These are phyloP conservation scores for Cystobasidium onofrii DNA, from an alignment of 768 basidiomycete genomes.

Conservation along the genomic window DNA sequence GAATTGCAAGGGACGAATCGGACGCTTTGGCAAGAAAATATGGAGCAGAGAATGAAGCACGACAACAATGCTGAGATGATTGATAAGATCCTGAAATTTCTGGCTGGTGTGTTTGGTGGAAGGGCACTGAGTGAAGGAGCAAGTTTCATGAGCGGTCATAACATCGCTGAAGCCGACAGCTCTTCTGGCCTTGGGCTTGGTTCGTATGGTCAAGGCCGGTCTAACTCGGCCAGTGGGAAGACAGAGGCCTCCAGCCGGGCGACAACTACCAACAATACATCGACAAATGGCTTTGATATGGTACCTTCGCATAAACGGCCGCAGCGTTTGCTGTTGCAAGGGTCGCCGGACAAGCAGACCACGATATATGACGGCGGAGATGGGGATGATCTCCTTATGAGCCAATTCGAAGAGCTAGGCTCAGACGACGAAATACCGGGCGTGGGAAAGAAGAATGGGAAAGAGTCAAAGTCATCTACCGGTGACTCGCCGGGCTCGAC, in stretches of 20 bases:
- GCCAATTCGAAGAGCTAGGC: slow-evolving; percentile 25
- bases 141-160: neutral
- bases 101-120: slow-evolving; percentile 74
- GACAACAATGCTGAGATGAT: slow-evolving; percentile 94
- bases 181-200: slow-evolving; percentile 10
- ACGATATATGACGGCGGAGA: neutral
- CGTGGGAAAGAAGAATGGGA: neutral
- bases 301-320: neutral
- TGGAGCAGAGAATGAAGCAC: slow-evolving; percentile 66
- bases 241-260: neutral
- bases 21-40: slow-evolving; percentile 83
- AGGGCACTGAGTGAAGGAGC: slow-evolving; percentile 28
- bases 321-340: neutral
- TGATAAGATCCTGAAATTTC: slow-evolving; percentile 85
- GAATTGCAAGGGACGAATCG: slow-evolving; percentile 81
- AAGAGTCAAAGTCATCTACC: neutral
- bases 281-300: neutral
- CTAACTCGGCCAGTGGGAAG: neutral
- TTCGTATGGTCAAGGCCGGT: neutral
- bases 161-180: slow-evolving; percentile 24
- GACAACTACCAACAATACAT: neutral
- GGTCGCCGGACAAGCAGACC: slow-evolving; percentile 1
- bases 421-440: slow-evolving; percentile 16
- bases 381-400: neutral
- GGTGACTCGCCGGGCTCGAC: neutral